phyloP scores from a whole-genome alignment of 345 rosid species.

The Salix purpurea region DNA sequence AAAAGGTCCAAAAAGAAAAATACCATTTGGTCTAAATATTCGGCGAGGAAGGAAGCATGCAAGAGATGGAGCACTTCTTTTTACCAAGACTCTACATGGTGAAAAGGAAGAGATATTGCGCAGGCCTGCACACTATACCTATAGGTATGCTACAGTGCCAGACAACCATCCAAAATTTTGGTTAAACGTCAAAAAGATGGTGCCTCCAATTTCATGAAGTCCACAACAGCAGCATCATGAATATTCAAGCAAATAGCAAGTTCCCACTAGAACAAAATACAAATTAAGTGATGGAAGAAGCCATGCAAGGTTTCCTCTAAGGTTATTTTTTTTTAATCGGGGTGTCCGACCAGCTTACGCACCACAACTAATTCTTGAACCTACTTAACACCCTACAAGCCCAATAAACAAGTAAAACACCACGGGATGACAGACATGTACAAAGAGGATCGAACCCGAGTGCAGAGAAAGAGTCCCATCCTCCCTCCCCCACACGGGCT shows the following conservation, averaged over 20 bases:
- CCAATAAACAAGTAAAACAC: fast-evolving
- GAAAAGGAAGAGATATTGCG: not conserved
- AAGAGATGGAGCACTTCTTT: not conserved
- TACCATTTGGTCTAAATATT: conserved; percentile 23
- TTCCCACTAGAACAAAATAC: not conserved
- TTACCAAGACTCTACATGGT: not conserved
- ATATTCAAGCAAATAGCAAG: not conserved
- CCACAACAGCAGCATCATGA: conserved; percentile 1
- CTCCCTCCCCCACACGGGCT: too few relatives aligned
- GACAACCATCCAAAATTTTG: conserved; percentile 1
- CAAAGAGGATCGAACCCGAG: too few relatives aligned
- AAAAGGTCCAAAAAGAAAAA: not conserved
- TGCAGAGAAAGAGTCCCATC: too few relatives aligned
- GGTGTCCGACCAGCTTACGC: too few relatives aligned
- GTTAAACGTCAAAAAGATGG: conserved; percentile 10
- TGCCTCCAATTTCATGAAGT: not conserved
- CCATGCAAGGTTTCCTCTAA: not conserved
- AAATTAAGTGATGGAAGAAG: not conserved
- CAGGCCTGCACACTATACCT: not conserved
- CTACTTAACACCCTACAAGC: too few relatives aligned
- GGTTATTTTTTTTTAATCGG: too few relatives aligned
- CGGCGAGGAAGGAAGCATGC: conserved; percentile 17
- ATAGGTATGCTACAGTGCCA: not conserved
- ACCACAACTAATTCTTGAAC: too few relatives aligned
- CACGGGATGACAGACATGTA: too few relatives aligned